Conservation (phyloP, 163 green algal species). For the Chloromonas sp. region DNA sequence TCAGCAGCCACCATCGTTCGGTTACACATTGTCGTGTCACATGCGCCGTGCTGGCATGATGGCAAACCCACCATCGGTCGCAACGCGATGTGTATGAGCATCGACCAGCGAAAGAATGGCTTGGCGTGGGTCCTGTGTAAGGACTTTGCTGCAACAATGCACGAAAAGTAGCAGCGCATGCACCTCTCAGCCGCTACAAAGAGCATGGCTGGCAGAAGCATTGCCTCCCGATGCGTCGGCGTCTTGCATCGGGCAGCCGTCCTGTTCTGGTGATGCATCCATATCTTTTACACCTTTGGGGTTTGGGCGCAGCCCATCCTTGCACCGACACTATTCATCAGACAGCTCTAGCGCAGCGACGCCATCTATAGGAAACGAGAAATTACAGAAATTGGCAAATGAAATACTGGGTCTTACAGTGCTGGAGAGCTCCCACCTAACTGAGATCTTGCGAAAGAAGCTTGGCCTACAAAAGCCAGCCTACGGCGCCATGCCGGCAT, state of each 20-base stretch:
- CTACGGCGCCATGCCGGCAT: slow-evolving; percentile 43
- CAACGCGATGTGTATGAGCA: no score
- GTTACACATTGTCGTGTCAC: background rate
- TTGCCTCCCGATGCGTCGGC: no score
- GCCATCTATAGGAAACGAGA: slow-evolving; percentile 19
- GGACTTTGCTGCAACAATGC: no score
- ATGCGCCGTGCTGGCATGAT: background rate
- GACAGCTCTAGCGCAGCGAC: background rate
- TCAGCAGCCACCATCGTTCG: background rate
- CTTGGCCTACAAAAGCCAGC: slow-evolving; percentile 57
- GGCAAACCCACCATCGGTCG: no score
- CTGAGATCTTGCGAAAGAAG: slow-evolving; percentile 72
- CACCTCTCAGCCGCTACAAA: no score
- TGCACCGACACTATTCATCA: background rate
- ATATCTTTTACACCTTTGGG: no score
- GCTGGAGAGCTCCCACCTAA: slow-evolving; percentile 80
- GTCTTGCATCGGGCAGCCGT: no score
- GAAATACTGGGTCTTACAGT: slow-evolving; percentile 77
- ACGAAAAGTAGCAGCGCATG: no score
- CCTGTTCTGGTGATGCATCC: no score
- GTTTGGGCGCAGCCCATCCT: background rate
- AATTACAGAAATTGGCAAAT: slow-evolving; percentile 63
- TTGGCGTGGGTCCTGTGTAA: no score
- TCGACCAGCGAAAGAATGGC: no score
- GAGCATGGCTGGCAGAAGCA: no score